Evolutionary conservation across 1,284 basidiomycete species (phyloP).

Genomic region (Mycena citricolor): DNA sequence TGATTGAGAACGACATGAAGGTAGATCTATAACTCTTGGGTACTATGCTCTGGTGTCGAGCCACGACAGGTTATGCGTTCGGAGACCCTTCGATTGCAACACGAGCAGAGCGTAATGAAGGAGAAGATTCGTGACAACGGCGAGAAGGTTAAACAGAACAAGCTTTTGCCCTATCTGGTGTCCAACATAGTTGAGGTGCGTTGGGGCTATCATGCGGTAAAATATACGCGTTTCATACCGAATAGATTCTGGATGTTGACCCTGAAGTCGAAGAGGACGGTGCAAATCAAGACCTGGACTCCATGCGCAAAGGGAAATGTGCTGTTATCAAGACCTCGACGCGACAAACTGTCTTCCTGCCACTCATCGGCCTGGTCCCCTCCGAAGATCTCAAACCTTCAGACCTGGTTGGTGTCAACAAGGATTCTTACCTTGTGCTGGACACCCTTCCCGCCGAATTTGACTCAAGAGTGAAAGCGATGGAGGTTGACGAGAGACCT

Average conservation of each 20-base stretch:
- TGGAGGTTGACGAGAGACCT: constrained; percentile 99
- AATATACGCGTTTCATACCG: constrained; percentile 8
- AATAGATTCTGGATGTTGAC: constrained; percentile 91
- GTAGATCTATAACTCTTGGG: no score
- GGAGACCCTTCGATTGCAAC: constrained; percentile 87
- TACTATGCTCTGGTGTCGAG: no score
- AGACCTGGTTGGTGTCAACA: constrained; percentile 98
- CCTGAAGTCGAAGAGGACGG: constrained; percentile 92
- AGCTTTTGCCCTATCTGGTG: constrained; percentile 96
- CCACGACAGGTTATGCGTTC: constrained; percentile 84
- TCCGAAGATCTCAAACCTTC: constrained; percentile 86
- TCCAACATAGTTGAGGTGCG: constrained; percentile 94
- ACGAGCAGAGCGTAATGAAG: constrained; percentile 95
- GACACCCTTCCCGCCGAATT: constrained; percentile 98
- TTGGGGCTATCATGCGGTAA: constrained; percentile 10
- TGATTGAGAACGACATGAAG: constrained; percentile 96
- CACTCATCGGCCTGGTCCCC: constrained; percentile 95
- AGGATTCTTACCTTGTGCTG: constrained; percentile 97
- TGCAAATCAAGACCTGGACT: constrained; percentile 90
- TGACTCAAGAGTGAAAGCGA: constrained; percentile 98
- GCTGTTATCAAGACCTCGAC: constrained; percentile 99
- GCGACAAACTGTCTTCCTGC: constrained; percentile 97
- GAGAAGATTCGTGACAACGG: constrained; percentile 98
- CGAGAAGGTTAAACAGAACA: constrained; percentile 99
- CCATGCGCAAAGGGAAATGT: constrained; percentile 94